Percentiles rank a stretch among this genome's conserved stretches.
Conservation (phyloP, 23 red algal genomes). For the Chondrus crispus region DNA sequence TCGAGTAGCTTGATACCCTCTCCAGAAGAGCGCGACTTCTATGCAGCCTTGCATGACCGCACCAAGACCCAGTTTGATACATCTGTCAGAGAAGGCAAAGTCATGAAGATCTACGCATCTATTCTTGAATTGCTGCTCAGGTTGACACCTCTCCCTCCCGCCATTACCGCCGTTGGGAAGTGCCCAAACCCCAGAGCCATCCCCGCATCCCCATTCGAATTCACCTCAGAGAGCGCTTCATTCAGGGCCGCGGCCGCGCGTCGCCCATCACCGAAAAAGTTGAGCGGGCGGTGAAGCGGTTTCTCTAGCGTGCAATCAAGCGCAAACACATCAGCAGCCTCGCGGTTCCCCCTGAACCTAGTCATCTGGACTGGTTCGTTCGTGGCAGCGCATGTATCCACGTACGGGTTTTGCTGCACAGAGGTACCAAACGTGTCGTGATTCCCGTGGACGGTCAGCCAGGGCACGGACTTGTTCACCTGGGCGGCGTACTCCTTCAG, state of each 20-base stretch:
- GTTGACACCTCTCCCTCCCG: too few species aligned
- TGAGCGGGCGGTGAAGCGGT: slow-evolving; percentile 55
- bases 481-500: background rate
- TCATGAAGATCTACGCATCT: slow-evolving; percentile 50
- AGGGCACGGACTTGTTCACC: slow-evolving; percentile 24
- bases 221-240: too few species aligned
- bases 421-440: slow-evolving; percentile 43
- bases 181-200: slow-evolving; percentile 26
- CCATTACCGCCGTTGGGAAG: slow-evolving; percentile 38
- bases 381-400: background rate
- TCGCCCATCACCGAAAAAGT: slow-evolving; percentile 58
- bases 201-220: too few species aligned
- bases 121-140: slow-evolving; percentile 61
- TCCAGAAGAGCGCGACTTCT: slow-evolving; percentile 55
- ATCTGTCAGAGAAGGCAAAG: slow-evolving; percentile 15
- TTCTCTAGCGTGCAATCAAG: slow-evolving; percentile 36
- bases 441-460: slow-evolving; percentile 54
- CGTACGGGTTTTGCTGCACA: background rate
- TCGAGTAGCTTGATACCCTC: slow-evolving; percentile 36
- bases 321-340: too few species aligned
- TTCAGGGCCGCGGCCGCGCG: background rate
- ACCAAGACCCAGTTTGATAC: slow-evolving; percentile 41
- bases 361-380: background rate
- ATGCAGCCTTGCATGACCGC: slow-evolving; percentile 27
- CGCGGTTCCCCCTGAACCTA: background rate